Evolutionary conservation across 345 rosid genomes (phyloP).

Genomic region (Populus davidiana): DNA sequence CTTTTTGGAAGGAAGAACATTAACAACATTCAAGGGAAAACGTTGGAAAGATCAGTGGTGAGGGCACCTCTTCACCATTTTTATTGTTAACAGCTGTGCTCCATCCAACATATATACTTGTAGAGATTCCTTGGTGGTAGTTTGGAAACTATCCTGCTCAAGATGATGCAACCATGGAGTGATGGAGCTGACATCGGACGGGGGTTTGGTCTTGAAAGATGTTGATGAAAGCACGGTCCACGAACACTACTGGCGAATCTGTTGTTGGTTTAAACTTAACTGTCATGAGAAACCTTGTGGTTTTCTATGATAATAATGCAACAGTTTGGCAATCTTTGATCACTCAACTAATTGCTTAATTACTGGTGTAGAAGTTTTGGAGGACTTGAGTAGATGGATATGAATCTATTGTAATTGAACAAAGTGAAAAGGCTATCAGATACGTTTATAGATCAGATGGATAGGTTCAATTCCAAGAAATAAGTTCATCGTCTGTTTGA

Average conservation of each 20-base stretch:
- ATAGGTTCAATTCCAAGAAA: too few relatives aligned
- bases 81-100: conserved; percentile 13
- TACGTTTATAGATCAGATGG: too few relatives aligned
- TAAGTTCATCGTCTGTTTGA: too few relatives aligned
- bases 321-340: conserved; percentile 62
- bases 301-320: conserved; percentile 9
- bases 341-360: conserved; percentile 45
- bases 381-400: too few relatives aligned
- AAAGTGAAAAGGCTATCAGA: too few relatives aligned
- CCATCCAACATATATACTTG: neutral
- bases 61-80: conserved; percentile 19
- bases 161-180: too few relatives aligned
- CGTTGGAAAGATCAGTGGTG: too few relatives aligned
- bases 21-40: too few relatives aligned
- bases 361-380: too few relatives aligned
- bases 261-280: neutral
- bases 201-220: neutral
- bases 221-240: neutral
- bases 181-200: neutral
- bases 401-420: too few relatives aligned
- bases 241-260: neutral
- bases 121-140: conserved; percentile 14
- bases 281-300: conserved; percentile 18
- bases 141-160: conserved; percentile 13
- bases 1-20: too few relatives aligned